These are phyloP conservation scores for Ustanciosporium gigantosporum DNA, from an alignment of 1,284 basidiomycete species.

Conservation along the genomic window DNA sequence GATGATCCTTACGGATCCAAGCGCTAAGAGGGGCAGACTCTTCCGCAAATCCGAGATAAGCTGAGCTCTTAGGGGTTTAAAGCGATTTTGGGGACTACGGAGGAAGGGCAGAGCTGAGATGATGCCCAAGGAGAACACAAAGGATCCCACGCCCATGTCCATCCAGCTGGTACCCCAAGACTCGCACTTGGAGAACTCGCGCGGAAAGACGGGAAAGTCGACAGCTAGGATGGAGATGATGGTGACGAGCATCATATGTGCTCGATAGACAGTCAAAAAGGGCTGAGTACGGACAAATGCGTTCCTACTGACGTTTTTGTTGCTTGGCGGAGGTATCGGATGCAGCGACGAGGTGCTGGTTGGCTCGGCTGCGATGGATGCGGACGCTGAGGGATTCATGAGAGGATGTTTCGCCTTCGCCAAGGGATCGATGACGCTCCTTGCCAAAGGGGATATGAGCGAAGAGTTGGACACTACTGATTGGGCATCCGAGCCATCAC, in stretches of 20 bases:
- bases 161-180: slow-evolving; percentile 90
- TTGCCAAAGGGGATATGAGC: slow-evolving; percentile 24
- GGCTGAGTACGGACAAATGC: slow-evolving; percentile 41
- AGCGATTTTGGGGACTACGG: slow-evolving; percentile 13
- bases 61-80: slow-evolving; percentile 18
- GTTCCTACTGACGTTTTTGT: background rate
- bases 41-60: slow-evolving; percentile 65
- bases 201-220: slow-evolving; percentile 87
- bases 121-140: slow-evolving; percentile 90
- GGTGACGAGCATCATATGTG: slow-evolving; percentile 95
- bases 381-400: background rate
- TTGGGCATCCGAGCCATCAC: slow-evolving; percentile 18
- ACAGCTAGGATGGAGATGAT: slow-evolving; percentile 89
- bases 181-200: slow-evolving; percentile 87
- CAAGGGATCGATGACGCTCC: slow-evolving; percentile 29
- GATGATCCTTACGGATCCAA: slow-evolving; percentile 78
- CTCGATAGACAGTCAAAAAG: slow-evolving; percentile 83
- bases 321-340: background rate
- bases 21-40: slow-evolving; percentile 70
- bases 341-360: background rate
- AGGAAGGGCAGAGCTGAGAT: slow-evolving; percentile 77
- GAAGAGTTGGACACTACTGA: slow-evolving; percentile 21
- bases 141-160: slow-evolving; percentile 95
- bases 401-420: slow-evolving; percentile 1
- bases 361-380: no score